A percentile compares a stretch with the other conserved stretches of the same genome.
phyloP scores from a whole-genome alignment of 345 rosid species.

The Linum usitatissimum region DNA sequence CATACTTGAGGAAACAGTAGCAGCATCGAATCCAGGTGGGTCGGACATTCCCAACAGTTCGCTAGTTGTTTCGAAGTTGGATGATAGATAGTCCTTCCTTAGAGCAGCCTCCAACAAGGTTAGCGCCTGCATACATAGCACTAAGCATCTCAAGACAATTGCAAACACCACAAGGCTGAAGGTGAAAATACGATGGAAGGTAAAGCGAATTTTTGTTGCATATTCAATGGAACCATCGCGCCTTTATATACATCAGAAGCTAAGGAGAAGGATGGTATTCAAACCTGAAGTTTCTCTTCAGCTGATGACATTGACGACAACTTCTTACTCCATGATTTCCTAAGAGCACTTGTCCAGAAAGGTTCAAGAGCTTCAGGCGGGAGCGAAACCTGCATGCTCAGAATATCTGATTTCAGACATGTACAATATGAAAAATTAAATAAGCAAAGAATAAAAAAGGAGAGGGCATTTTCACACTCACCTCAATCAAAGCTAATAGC shows the following conservation, averaged over 20 bases:
- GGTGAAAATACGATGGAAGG: not conserved
- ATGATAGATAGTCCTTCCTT: conserved; percentile 49
- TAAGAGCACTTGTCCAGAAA: conserved; percentile 45
- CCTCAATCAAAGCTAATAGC: conserved; percentile 62
- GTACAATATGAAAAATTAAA: not conserved
- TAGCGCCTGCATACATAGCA: conserved; percentile 33
- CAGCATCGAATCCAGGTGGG: not conserved
- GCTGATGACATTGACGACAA: conserved; percentile 50
- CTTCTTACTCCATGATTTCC: conserved; percentile 55
- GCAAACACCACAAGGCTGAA: not conserved
- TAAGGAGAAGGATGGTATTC: not conserved
- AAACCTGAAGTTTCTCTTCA: conserved; percentile 57
- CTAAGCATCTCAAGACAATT: not conserved
- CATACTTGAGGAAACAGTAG: conserved; percentile 12
- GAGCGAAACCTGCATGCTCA: conserved; percentile 46
- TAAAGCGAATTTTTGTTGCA: not conserved
- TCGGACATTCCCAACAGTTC: conserved; percentile 35
- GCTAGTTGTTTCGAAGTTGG: conserved; percentile 52
- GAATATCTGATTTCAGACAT: conserved; percentile 8
- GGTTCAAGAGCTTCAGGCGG: conserved; percentile 58
- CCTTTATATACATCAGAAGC: too few species aligned
- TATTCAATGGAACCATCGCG: not conserved
- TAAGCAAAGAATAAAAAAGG: not conserved
- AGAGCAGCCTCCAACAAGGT: conserved; percentile 48
- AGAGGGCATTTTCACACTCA: conserved; percentile 16